Conservation (phyloP, 306 rosid species). For the Sindora glabra region DNA sequence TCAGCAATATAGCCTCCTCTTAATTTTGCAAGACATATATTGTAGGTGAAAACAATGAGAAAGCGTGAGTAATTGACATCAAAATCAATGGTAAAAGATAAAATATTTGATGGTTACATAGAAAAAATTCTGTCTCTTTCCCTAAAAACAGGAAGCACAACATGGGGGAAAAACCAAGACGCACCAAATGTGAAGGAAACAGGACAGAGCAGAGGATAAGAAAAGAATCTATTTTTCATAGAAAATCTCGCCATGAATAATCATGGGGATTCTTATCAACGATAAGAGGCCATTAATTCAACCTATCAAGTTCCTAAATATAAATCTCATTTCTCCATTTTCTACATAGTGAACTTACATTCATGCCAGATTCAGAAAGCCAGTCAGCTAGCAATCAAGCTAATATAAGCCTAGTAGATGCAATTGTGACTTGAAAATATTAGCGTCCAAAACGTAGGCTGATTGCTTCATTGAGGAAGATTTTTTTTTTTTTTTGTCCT, state of each 20-base stretch:
- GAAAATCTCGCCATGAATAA: slow-evolving; percentile 60
- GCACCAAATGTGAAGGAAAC: too few relatives aligned
- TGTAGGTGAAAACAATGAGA: too few relatives aligned
- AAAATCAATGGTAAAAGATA: too few relatives aligned
- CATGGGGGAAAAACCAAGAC: too few relatives aligned
- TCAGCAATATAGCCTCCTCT: too few relatives aligned
- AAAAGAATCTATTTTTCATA: slow-evolving; percentile 12
- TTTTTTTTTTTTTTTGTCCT: neutral
- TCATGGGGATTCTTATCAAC: slow-evolving; percentile 65
- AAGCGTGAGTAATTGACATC: too few relatives aligned
- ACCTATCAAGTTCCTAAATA: slow-evolving; percentile 8
- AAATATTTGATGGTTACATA: too few relatives aligned
- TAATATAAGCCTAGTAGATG: slow-evolving; percentile 10
- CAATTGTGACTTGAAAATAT: slow-evolving; percentile 11
- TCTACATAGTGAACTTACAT: slow-evolving; percentile 31
- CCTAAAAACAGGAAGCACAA: too few relatives aligned
- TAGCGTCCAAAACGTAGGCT: slow-evolving; percentile 34
- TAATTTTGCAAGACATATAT: too few relatives aligned
- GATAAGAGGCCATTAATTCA: slow-evolving; percentile 19
- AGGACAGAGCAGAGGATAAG: neutral
- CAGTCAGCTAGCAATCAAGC: slow-evolving; percentile 7
- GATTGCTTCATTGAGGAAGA: neutral
- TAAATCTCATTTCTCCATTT: neutral
- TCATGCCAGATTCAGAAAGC: slow-evolving; percentile 29
- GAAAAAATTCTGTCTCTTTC: too few relatives aligned